These are phyloP conservation scores for Candida vaughaniae DNA, from an alignment of 805 yeast genomes.

Conservation along the genomic window DNA sequence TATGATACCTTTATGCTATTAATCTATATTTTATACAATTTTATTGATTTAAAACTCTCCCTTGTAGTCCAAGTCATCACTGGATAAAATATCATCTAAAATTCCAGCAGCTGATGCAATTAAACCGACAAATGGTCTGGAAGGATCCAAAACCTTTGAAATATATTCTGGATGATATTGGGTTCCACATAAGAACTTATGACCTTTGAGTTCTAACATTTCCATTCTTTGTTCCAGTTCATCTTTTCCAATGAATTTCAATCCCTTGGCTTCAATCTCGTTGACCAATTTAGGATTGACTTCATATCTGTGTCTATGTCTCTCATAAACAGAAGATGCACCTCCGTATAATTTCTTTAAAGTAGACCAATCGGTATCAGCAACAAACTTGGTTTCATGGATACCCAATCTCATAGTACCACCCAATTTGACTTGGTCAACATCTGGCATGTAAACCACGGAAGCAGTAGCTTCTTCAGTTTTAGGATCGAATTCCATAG, in stretches of 20 bases:
- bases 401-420: conserved; percentile 99
- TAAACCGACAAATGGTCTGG: conserved; percentile 93
- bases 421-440: conserved; percentile 91
- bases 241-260: conserved; percentile 91
- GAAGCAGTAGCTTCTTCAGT: conserved; percentile 62
- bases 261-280: conserved; percentile 72
- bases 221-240: conserved; percentile 92
- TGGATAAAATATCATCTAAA: conserved; percentile 60
- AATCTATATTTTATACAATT: too few relatives aligned
- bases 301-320: conserved; percentile 99
- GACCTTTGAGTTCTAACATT: conserved; percentile 79
- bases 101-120: conserved; percentile 92
- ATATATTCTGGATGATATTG: conserved; percentile 99
- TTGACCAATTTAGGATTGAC: conserved; percentile 82
- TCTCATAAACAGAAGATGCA: conserved; percentile 68
- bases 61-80: conserved; percentile 42
- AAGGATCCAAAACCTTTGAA: conserved; percentile 94
- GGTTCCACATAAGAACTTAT: conserved; percentile 90
- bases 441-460: conserved; percentile 98
- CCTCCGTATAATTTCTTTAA: conserved; percentile 80
- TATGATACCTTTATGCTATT: too few relatives aligned
- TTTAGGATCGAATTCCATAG: conserved; percentile 78
- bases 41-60: conserved; percentile 39
- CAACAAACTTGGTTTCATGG: conserved; percentile 81
- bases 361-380: conserved; percentile 61